Conservation (phyloP, 129 eudicot genomes). For the Tagetes erecta region DNA sequence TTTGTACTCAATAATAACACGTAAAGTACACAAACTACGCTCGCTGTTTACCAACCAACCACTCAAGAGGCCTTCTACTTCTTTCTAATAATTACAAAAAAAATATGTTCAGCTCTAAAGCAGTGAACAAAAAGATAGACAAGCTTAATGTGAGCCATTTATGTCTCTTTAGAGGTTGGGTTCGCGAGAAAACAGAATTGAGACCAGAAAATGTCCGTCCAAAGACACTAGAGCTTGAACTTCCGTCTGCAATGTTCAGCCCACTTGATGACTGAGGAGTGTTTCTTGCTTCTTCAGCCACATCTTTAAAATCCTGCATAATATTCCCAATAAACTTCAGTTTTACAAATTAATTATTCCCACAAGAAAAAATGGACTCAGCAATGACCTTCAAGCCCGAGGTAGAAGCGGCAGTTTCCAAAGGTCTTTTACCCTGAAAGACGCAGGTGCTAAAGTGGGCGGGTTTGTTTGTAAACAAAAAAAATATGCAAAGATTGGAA, state of each 20-base stretch:
- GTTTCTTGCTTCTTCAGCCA: slow-evolving; percentile 29
- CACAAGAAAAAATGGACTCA: too few relatives aligned
- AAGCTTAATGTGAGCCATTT: not conserved
- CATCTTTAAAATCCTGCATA: slow-evolving; percentile 46
- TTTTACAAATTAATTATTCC: not conserved
- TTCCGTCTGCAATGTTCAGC: slow-evolving; percentile 30
- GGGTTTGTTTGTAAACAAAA: not conserved
- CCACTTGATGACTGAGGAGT: slow-evolving; percentile 33
- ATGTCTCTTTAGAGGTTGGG: slow-evolving; percentile 47
- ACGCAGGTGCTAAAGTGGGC: too few relatives aligned
- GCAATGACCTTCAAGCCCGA: slow-evolving; percentile 56
- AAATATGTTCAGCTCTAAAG: slow-evolving; percentile 15
- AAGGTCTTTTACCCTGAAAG: slow-evolving; percentile 28
- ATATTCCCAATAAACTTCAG: not conserved
- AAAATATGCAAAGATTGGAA: not conserved
- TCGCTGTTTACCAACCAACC: too few relatives aligned
- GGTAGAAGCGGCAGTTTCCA: slow-evolving; percentile 39
- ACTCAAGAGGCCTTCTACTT: not conserved
- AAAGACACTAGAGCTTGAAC: slow-evolving; percentile 34
- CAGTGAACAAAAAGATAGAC: not conserved
- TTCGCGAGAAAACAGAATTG: slow-evolving; percentile 45
- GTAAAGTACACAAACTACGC: too few relatives aligned
- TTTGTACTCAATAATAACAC: too few relatives aligned
- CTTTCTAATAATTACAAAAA: slow-evolving; percentile 18
- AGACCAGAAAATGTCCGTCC: slow-evolving; percentile 43